Percentiles rank a stretch among this genome's conserved stretches.
These are phyloP conservation scores for Penicillium roqueforti DNA, from an alignment of 495 filamentous ascomycete species.

Conservation along the genomic window DNA sequence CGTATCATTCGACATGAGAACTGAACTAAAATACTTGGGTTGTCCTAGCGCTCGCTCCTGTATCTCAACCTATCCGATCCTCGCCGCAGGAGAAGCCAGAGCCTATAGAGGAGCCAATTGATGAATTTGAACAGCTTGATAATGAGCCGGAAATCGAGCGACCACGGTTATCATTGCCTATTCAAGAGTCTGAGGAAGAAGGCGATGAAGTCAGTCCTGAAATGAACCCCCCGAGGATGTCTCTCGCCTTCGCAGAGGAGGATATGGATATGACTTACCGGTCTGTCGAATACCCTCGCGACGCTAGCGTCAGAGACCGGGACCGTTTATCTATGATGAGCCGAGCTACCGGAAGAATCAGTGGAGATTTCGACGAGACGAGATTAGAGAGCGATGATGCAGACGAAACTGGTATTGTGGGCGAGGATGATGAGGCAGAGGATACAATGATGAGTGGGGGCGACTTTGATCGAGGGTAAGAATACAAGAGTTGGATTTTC, in stretches of 20 bases:
- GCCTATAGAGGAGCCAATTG: slow-evolving; percentile 24
- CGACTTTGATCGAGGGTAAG: slow-evolving; percentile 44
- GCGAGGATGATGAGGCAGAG: slow-evolving; percentile 32
- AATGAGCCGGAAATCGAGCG: slow-evolving; percentile 59
- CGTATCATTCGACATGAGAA: not conserved
- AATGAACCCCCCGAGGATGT: slow-evolving; percentile 56
- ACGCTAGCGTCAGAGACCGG: slow-evolving; percentile 47
- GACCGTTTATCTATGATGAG: slow-evolving; percentile 51
- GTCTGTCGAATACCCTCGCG: slow-evolving; percentile 67
- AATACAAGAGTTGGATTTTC: slow-evolving; percentile 7
- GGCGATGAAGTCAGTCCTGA: slow-evolving; percentile 41
- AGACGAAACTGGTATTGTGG: slow-evolving; percentile 39
- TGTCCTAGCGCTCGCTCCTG: slow-evolving; percentile 52
- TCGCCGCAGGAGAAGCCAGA: slow-evolving; percentile 47
- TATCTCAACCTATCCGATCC: slow-evolving; percentile 52
- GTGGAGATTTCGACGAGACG: slow-evolving; percentile 56
- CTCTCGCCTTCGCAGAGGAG: slow-evolving; percentile 62
- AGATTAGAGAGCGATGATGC: slow-evolving; percentile 49
- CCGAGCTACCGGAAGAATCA: slow-evolving; percentile 54
- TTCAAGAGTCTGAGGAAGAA: slow-evolving; percentile 56
- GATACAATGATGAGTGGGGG: slow-evolving; percentile 33
- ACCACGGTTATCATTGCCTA: slow-evolving; percentile 65
- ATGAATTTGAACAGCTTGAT: slow-evolving; percentile 56
- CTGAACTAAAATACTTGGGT: not conserved
- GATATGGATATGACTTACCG: slow-evolving; percentile 62